phyloP scores from a whole-genome alignment of 305 asterid genomes.

The Coffea humblotiana region DNA sequence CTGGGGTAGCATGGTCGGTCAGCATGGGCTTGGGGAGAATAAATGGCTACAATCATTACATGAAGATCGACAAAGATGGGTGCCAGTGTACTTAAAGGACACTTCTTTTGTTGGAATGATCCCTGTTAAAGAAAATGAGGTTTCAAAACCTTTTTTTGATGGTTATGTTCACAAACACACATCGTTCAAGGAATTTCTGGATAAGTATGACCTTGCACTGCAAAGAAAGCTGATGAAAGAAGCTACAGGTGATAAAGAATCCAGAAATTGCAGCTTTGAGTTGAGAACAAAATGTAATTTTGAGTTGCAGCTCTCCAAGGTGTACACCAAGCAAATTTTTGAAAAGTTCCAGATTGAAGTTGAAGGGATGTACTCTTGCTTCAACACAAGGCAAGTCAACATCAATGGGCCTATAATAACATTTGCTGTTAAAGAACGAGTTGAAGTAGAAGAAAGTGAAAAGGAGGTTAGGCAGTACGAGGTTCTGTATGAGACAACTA shows the following conservation, averaged over 20 bases:
- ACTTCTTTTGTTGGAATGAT: constrained; percentile 43
- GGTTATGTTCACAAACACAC: constrained; percentile 62
- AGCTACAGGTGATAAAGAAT: constrained; percentile 52
- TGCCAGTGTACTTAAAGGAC: constrained; percentile 56
- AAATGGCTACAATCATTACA: constrained; percentile 53
- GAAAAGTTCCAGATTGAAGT: constrained; percentile 50
- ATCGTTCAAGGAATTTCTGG: constrained; percentile 51
- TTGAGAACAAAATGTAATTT: constrained; percentile 50
- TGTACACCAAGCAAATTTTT: constrained; percentile 52
- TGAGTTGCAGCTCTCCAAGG: constrained; percentile 57
- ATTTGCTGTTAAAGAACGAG: constrained; percentile 45
- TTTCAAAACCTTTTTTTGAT: constrained; percentile 38
- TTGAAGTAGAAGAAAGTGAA: constrained; percentile 35
- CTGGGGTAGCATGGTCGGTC: constrained; percentile 47
- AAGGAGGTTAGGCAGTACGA: constrained; percentile 48
- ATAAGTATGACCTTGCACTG: constrained; percentile 54
- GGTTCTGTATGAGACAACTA: constrained; percentile 49
- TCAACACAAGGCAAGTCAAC: constrained; percentile 47
- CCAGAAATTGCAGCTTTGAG: constrained; percentile 37
- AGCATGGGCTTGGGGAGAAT: constrained; percentile 46
- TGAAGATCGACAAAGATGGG: constrained; percentile 55
- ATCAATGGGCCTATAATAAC: constrained; percentile 44
- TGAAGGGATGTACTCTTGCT: constrained; percentile 55
- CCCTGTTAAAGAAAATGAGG: constrained; percentile 40
- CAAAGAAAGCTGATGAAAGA: constrained; percentile 55